A percentile compares a stretch with the other conserved stretches of the same genome.
Evolutionary conservation across 2,329 filamentous ascomycete species (phyloP).

Genomic region (Aspergillus sp.): DNA sequence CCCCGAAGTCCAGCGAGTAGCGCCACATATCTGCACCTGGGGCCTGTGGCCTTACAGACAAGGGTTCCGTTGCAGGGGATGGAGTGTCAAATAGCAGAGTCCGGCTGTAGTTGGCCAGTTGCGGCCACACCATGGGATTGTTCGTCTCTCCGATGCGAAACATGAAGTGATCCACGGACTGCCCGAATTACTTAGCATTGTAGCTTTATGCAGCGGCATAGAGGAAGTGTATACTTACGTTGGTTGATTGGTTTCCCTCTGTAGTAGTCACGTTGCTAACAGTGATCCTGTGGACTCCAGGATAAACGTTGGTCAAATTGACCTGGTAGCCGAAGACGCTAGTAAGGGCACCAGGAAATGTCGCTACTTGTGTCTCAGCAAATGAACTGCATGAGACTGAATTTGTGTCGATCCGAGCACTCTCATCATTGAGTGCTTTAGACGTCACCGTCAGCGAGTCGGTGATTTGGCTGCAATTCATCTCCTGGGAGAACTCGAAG

Average conservation of each 20-base stretch:
- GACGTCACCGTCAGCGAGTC: conserved; percentile 57
- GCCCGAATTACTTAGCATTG: background rate
- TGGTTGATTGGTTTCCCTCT: conserved; percentile 48
- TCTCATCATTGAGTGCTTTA: conserved; percentile 38
- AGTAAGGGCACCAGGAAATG: conserved; percentile 54
- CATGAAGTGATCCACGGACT: conserved; percentile 56
- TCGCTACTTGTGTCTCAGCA: conserved; percentile 16
- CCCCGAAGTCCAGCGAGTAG: conserved; percentile 62
- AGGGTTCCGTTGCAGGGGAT: conserved; percentile 37
- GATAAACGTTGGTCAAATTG: conserved; percentile 56
- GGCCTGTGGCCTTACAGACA: conserved; percentile 58
- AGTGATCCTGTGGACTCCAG: conserved; percentile 61
- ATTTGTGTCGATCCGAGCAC: conserved; percentile 45
- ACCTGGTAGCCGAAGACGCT: conserved; percentile 57
- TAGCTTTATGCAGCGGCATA: background rate
- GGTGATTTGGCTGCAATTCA: conserved; percentile 60
- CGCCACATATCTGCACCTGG: conserved; percentile 63
- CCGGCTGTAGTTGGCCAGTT: conserved; percentile 58
- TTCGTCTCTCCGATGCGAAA: conserved; percentile 58
- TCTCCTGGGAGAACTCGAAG: conserved; percentile 59
- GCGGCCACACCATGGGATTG: conserved; percentile 62
- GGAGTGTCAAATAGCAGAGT: conserved; percentile 48
- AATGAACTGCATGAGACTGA: conserved; percentile 51
- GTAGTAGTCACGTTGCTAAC: conserved; percentile 54
- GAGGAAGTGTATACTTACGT: conserved; percentile 29